These are phyloP conservation scores for Imleria badia DNA, from an alignment of 768 basidiomycete species.

Conservation along the genomic window DNA sequence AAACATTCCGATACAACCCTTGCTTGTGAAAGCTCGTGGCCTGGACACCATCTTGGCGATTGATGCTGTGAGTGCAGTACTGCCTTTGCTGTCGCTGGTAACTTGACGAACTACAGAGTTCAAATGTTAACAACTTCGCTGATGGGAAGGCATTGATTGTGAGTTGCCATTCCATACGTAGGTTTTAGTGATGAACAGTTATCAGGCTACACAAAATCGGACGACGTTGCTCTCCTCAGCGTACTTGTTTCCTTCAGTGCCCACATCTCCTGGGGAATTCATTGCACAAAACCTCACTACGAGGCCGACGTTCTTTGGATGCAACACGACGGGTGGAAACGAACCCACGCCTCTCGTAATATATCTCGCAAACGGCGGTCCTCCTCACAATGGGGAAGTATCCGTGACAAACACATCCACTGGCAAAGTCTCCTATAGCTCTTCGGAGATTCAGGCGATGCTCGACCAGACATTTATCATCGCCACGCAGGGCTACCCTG, in stretches of 20 bases:
- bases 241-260: conserved; percentile 36
- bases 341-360: conserved; percentile 48
- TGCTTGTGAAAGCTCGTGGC: conserved; percentile 44
- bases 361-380: conserved; percentile 56
- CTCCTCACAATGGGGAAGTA: conserved; percentile 37
- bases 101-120: conserved; percentile 8
- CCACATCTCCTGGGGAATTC: conserved; percentile 28
- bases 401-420: conserved; percentile 45
- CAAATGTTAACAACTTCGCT: conserved; percentile 19
- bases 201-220: conserved; percentile 39
- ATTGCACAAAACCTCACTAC: conserved; percentile 34
- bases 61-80: conserved; percentile 36
- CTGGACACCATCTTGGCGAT: conserved; percentile 53
- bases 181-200: neutral
- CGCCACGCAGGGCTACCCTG: conserved; percentile 42
- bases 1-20: conserved; percentile 47
- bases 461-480: conserved; percentile 45
- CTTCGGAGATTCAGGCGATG: conserved; percentile 41
- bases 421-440: conserved; percentile 37
- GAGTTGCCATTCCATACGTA: neutral
- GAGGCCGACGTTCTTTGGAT: conserved; percentile 49
- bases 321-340: conserved; percentile 28
- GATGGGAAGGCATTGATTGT: conserved; percentile 28
- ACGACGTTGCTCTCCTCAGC: conserved; percentile 32
- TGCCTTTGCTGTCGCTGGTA: neutral